These are phyloP conservation scores for grape (Vitis vinifera) DNA, from an alignment of 164 flowering plant genomes.

Conservation along the genomic window DNA sequence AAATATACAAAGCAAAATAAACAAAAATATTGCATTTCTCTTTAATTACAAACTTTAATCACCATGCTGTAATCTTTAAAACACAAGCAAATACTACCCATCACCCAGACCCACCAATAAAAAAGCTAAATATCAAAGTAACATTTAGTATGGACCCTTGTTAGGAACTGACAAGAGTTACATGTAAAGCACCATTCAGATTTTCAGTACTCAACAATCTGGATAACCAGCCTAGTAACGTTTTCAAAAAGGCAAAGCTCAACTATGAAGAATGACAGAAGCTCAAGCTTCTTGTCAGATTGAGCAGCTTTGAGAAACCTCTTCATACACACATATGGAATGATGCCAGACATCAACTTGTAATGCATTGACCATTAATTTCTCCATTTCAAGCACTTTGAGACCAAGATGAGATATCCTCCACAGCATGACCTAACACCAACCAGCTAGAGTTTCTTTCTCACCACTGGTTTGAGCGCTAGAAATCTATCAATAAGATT, in stretches of 20 bases:
- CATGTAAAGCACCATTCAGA: too few species aligned
- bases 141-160: too few species aligned
- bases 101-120: too few species aligned
- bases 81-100: too few species aligned
- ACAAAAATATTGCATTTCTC: too few species aligned
- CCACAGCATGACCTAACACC: constrained; percentile 86
- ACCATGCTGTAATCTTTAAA: too few species aligned
- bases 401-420: constrained; percentile 75
- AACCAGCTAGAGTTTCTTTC: constrained; percentile 87
- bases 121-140: too few species aligned
- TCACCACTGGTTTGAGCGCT: constrained; percentile 45
- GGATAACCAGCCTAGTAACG: too few species aligned
- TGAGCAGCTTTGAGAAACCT: constrained; percentile 85
- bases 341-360: constrained; percentile 52
- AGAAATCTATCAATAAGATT: constrained; percentile 82
- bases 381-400: constrained; percentile 90
- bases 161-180: too few species aligned
- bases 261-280: constrained; percentile 67
- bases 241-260: constrained; percentile 78
- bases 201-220: too few species aligned
- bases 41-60: too few species aligned
- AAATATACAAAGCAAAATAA: too few species aligned
- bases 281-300: constrained; percentile 78
- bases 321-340: constrained; percentile 76
- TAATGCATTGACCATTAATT: neutral